Evolutionary conservation across 768 basidiomycete genomes (phyloP).

Genomic region (Tulasnella calospora): DNA sequence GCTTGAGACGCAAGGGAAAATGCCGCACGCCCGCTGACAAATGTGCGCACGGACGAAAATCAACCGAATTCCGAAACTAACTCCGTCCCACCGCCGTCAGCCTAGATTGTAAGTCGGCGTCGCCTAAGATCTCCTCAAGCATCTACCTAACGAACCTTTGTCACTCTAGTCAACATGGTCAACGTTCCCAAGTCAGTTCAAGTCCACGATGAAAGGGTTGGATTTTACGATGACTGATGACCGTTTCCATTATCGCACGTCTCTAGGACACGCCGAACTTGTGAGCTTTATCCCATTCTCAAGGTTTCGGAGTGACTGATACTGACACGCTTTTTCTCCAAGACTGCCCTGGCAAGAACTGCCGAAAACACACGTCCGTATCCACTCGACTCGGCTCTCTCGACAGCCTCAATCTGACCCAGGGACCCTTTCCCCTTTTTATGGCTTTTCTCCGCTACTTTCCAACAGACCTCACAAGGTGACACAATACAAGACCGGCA

Average conservation of each 20-base stretch:
- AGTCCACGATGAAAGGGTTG: not conserved
- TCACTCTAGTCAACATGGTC: slow-evolving; percentile 58
- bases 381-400: not conserved
- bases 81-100: slow-evolving; percentile 12
- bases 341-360: slow-evolving; percentile 95
- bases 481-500: slow-evolving; percentile 99
- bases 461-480: slow-evolving; percentile 87
- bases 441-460: slow-evolving; percentile 27
- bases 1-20: not conserved
- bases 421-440: not conserved
- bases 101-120: slow-evolving; percentile 24
- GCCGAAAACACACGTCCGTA: slow-evolving; percentile 94
- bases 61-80: slow-evolving; percentile 21
- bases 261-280: slow-evolving; percentile 89
- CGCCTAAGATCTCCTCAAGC: not conserved
- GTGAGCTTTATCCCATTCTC: slow-evolving; percentile 49
- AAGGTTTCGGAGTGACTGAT: not conserved
- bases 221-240: slow-evolving; percentile 19
- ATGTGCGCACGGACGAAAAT: slow-evolving; percentile 21
- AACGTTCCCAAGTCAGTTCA: slow-evolving; percentile 87
- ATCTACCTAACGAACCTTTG: not conserved
- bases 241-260: slow-evolving; percentile 5
- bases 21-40: not conserved
- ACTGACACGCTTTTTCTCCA: slow-evolving; percentile 26
- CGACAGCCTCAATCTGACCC: not conserved